Conservation (phyloP, 345 rosid species). For the Brassica nigra region DNA sequence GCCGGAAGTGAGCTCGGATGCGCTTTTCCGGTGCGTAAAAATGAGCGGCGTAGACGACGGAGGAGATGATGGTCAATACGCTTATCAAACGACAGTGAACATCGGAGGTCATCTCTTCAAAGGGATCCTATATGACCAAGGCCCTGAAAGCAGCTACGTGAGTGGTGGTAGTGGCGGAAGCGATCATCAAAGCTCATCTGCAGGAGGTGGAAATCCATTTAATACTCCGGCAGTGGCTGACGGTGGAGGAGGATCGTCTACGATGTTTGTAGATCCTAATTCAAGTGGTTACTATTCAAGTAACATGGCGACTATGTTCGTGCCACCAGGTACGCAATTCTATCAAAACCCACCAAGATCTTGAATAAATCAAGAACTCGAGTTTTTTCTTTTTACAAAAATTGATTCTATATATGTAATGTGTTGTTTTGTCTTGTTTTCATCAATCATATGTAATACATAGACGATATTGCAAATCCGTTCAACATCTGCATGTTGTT, state of each 20-base stretch:
- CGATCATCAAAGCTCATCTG: slow-evolving; percentile 64
- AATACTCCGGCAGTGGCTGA: slow-evolving; percentile 11
- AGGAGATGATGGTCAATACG: slow-evolving; percentile 73
- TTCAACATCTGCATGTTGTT: slow-evolving; percentile 30
- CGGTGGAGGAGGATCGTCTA: slow-evolving; percentile 29
- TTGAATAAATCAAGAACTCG: slow-evolving; percentile 31
- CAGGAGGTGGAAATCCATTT: slow-evolving; percentile 41
- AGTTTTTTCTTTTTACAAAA: neutral
- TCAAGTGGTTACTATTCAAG: slow-evolving; percentile 38
- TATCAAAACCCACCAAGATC: slow-evolving; percentile 43
- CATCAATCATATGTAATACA: slow-evolving; percentile 17
- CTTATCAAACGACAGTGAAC: slow-evolving; percentile 84
- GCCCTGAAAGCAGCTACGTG: slow-evolving; percentile 57
- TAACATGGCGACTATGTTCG: slow-evolving; percentile 38
- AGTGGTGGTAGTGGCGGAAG: slow-evolving; percentile 47
- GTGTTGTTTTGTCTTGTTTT: slow-evolving; percentile 8
- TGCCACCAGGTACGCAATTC: slow-evolving; percentile 41
- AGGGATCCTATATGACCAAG: slow-evolving; percentile 91
- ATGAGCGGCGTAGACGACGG: slow-evolving; percentile 68
- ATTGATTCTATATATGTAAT: slow-evolving; percentile 16
- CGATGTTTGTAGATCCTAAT: slow-evolving; percentile 39
- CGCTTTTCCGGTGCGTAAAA: slow-evolving; percentile 75
- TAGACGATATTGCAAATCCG: slow-evolving; percentile 27
- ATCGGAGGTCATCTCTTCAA: slow-evolving; percentile 90
- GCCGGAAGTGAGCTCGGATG: slow-evolving; percentile 63